phyloP scores from a whole-genome alignment of 345 rosid species.

The Salix suchowensis region DNA sequence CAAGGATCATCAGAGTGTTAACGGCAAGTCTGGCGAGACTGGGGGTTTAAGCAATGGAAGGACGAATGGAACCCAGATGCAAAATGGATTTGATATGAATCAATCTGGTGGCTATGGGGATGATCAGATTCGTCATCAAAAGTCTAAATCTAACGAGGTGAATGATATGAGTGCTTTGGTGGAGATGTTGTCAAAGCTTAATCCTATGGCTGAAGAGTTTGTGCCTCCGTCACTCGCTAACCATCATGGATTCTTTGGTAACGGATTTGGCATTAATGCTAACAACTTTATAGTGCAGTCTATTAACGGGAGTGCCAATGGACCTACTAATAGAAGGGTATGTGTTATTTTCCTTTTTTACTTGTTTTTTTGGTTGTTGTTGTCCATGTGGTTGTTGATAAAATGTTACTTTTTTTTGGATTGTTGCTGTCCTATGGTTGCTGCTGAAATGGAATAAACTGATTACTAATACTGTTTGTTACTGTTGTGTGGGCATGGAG shows the following conservation, averaged over 20 bases:
- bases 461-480: neutral
- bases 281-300: slow-evolving; percentile 49
- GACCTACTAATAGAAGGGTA: slow-evolving; percentile 67
- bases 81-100: slow-evolving; percentile 28
- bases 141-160: slow-evolving; percentile 33
- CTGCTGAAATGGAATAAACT: neutral
- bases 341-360: neutral
- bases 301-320: slow-evolving; percentile 48
- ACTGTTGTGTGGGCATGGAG: neutral
- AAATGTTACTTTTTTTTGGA: neutral
- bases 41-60: slow-evolving; percentile 20
- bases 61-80: slow-evolving; percentile 30
- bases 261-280: slow-evolving; percentile 57
- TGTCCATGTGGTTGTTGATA: neutral
- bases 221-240: slow-evolving; percentile 72
- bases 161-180: slow-evolving; percentile 69
- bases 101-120: slow-evolving; percentile 25
- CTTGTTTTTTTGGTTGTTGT: neutral
- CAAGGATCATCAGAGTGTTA: slow-evolving; percentile 36
- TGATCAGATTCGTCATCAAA: slow-evolving; percentile 22
- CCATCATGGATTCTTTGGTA: slow-evolving; percentile 35
- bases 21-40: slow-evolving; percentile 24
- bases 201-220: slow-evolving; percentile 94
- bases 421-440: neutral
- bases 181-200: slow-evolving; percentile 79